Base-by-base conservation (phyloP, 2,329 filamentous ascomycete genomes). In the Arthrobotrys conoides region DNA sequence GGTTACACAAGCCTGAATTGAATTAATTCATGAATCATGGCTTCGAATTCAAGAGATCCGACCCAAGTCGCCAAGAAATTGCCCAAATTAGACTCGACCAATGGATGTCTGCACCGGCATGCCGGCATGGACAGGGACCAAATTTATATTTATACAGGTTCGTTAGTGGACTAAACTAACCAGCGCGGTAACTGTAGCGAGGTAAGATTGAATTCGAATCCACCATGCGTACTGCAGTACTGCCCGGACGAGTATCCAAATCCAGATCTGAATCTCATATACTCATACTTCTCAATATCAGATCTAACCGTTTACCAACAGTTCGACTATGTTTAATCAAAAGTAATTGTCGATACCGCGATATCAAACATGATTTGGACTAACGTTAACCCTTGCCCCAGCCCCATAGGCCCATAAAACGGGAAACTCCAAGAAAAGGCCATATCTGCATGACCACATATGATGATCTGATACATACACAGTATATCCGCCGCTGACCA, bases 401-500 rank as follows among this genome's bases (percentile, higher is more conserved):
- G n/a, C n/a, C n/a, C n/a, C n/a, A n/a, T n/a, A n/a, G n/a, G n/a
- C n/a, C n/a, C n/a, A 22, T 48, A 22, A 48, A 48, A 48, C 5
- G 16, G 16, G 38, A 48, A 1, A 48, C 22, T 22, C 44, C 44
- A 48, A 22, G 44, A 14, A 53, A 55, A 55, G 27, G 2, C 30
- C 14, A 18, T 55, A 46, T 33, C 49, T 30, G 16, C 41, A 8
- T 8, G 16, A 8, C n/a, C 16, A 18, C 14, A 46, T 18, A 48
- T 41, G 38, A 36, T 41, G 12, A 14, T 41, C 10, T 16, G 44
- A 16, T 20, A 16, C n/a, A 46, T n/a, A 46, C 44, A 46, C 18
- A 59, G n/a, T 38, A 38, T 36, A 36, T 16, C 27, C 16, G 24
- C 18, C 16, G 51, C 51, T 55, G 51, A 55, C 16, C 49, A 53